Evolutionary conservation across 495 filamentous ascomycete genomes (phyloP).

Genomic region (Neurospora sp.): DNA sequence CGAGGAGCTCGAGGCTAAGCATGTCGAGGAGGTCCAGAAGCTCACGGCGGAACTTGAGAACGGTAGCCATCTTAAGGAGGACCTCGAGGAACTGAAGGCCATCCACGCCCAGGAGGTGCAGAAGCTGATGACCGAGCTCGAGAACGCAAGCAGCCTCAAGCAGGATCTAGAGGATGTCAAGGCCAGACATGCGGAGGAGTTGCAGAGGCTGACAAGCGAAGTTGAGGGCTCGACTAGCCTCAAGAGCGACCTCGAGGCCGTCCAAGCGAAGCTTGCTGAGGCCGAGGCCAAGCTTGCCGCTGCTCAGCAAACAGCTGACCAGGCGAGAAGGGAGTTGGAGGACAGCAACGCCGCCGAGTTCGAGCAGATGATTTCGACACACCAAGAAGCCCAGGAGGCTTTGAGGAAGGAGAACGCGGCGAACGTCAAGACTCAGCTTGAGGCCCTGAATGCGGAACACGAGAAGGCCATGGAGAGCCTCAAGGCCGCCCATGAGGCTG

Average conservation of each 20-base stretch:
- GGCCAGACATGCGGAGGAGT: constrained; percentile 20
- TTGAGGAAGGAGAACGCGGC: constrained; percentile 23
- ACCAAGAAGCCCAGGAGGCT: constrained; percentile 34
- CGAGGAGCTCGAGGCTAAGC: constrained; percentile 19
- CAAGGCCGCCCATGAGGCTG: constrained; percentile 26
- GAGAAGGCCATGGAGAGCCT: constrained; percentile 31
- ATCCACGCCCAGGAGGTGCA: constrained; percentile 20
- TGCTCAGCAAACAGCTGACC: constrained; percentile 18
- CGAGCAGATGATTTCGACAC: constrained; percentile 35
- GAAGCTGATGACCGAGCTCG: constrained; percentile 14
- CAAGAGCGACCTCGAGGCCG: constrained; percentile 24
- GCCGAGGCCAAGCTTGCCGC: constrained; percentile 26
- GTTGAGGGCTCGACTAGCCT: constrained; percentile 23
- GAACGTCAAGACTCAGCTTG: constrained; percentile 23
- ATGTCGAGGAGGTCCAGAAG: constrained; percentile 16
- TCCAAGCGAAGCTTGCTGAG: constrained; percentile 32
- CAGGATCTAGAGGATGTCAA: constrained; percentile 18
- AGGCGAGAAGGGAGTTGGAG: constrained; percentile 33
- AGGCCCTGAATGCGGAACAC: constrained; percentile 32
- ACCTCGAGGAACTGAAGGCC: constrained; percentile 13
- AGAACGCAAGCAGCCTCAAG: constrained; percentile 15
- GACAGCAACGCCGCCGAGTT: constrained; percentile 36
- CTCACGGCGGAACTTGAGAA: constrained; percentile 18
- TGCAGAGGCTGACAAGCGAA: constrained; percentile 24
- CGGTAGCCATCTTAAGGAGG: constrained; percentile 15